These are phyloP conservation scores for Aureobasidium sp. DNA, from an alignment of 2,329 filamentous ascomycete species.

Conservation along the genomic window DNA sequence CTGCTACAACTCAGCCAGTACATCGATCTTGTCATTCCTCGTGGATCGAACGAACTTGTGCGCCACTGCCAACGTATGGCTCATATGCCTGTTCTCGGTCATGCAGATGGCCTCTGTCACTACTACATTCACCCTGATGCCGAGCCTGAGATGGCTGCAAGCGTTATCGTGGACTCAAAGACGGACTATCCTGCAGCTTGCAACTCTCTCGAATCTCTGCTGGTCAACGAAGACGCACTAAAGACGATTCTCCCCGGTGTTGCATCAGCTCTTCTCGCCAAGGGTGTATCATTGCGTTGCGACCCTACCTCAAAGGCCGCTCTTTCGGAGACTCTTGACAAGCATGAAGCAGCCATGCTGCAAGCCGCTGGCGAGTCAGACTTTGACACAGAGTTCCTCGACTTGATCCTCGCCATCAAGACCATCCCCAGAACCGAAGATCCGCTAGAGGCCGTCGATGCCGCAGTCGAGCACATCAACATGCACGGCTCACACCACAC, in stretches of 20 bases:
- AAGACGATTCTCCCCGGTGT: constrained; percentile 59
- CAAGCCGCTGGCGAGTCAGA: constrained; percentile 61
- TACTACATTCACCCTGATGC: constrained; percentile 78
- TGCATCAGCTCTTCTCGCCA: constrained; percentile 63
- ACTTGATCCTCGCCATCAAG: constrained; percentile 76
- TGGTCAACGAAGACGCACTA: constrained; percentile 69
- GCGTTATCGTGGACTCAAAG: constrained; percentile 83
- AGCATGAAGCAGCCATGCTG: constrained; percentile 40
- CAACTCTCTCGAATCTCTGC: constrained; percentile 85
- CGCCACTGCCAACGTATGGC: constrained; percentile 83
- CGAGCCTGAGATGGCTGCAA: constrained; percentile 60
- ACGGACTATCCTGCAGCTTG: constrained; percentile 91
- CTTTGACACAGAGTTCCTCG: constrained; percentile 83
- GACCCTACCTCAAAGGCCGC: constrained; percentile 61
- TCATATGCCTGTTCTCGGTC: constrained; percentile 89
- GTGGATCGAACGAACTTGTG: constrained; percentile 84
- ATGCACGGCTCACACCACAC: constrained; percentile 88
- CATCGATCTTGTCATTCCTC: constrained; percentile 91
- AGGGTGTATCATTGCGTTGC: constrained; percentile 76
- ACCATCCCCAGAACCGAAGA: constrained; percentile 45
- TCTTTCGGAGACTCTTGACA: constrained; percentile 43
- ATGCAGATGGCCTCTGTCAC: constrained; percentile 87
- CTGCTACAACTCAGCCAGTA: constrained; percentile 77
- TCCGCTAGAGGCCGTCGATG: constrained; percentile 41
- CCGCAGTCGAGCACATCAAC: constrained; percentile 85